Conservation (phyloP, 2,329 filamentous ascomycete genomes). For the Pyricularia grisea region DNA sequence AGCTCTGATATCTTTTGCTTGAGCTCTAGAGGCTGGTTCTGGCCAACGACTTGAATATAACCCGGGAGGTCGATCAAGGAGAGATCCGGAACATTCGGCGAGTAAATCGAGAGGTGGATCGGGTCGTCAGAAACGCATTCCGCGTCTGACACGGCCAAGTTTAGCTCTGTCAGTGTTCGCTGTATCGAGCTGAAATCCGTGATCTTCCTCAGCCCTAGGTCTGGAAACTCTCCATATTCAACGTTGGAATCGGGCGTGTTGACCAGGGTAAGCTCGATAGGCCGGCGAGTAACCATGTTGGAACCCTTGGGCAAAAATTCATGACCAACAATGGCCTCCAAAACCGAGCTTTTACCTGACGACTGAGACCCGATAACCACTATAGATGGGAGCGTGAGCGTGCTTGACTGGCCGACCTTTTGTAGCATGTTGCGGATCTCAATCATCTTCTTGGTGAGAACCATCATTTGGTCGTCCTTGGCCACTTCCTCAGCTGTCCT, state of each 20-base stretch:
- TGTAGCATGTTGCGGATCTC: slow-evolving; percentile 91
- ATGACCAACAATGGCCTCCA: slow-evolving; percentile 95
- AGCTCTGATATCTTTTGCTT: slow-evolving; percentile 95
- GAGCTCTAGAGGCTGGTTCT: slow-evolving; percentile 81
- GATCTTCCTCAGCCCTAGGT: slow-evolving; percentile 79
- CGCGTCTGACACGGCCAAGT: slow-evolving; percentile 79
- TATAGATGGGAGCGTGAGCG: slow-evolving; percentile 85
- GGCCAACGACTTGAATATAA: slow-evolving; percentile 91
- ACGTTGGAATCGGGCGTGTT: slow-evolving; percentile 81
- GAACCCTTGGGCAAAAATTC: slow-evolving; percentile 96
- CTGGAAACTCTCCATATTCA: slow-evolving; percentile 95
- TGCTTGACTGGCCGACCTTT: slow-evolving; percentile 82
- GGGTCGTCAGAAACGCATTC: slow-evolving; percentile 96
- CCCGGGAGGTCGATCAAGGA: slow-evolving; percentile 94
- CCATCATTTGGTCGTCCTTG: slow-evolving; percentile 98
- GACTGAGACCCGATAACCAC: slow-evolving; percentile 99
- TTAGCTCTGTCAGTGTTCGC: slow-evolving; percentile 87
- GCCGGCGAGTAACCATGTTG: slow-evolving; percentile 95
- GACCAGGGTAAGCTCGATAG: slow-evolving; percentile 91
- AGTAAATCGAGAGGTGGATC: slow-evolving; percentile 92
- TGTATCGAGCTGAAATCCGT: slow-evolving; percentile 90
- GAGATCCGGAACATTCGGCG: slow-evolving; percentile 87
- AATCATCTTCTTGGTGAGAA: slow-evolving; percentile 98
- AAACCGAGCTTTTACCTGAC: slow-evolving; percentile 92
- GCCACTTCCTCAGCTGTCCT: slow-evolving; percentile 56